Conservation (phyloP, 2,329 filamentous ascomycete genomes). For the Botryotinia convoluta region DNA sequence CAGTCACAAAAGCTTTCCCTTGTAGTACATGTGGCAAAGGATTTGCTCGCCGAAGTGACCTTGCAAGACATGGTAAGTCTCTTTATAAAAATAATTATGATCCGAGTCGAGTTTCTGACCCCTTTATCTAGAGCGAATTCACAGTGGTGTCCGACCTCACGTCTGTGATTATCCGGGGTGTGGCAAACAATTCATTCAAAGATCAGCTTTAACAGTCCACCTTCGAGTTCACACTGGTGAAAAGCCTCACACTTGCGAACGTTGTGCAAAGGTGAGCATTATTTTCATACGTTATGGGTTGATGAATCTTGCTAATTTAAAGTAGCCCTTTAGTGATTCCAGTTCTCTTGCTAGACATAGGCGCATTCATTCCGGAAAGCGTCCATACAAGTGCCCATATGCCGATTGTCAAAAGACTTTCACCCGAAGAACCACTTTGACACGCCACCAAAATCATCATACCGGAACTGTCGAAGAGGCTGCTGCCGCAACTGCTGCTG, state of each 20-base stretch:
- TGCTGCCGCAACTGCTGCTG: slow-evolving; percentile 82
- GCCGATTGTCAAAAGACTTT: slow-evolving; percentile 99
- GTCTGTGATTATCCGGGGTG: slow-evolving; percentile 87
- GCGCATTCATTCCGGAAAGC: slow-evolving; percentile 90
- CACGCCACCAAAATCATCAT: slow-evolving; percentile 93
- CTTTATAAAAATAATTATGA: background rate
- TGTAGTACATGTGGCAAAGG: slow-evolving; percentile 89
- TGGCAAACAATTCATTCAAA: slow-evolving; percentile 95
- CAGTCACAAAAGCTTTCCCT: slow-evolving; percentile 68
- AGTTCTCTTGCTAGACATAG: slow-evolving; percentile 91
- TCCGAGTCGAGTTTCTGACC: background rate
- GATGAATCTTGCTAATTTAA: slow-evolving; percentile 29
- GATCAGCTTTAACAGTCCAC: slow-evolving; percentile 92
- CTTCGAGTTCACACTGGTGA: slow-evolving; percentile 94
- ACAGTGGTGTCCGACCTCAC: slow-evolving; percentile 86
- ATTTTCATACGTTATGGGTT: slow-evolving; percentile 19
- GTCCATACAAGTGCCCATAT: slow-evolving; percentile 96
- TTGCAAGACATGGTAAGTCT: slow-evolving; percentile 84
- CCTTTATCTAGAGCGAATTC: slow-evolving; percentile 74
- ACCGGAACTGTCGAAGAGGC: slow-evolving; percentile 94
- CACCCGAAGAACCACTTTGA: slow-evolving; percentile 90
- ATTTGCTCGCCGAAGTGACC: slow-evolving; percentile 89
- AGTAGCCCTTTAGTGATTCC: slow-evolving; percentile 90
- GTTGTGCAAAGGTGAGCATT: slow-evolving; percentile 79
- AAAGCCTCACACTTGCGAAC: slow-evolving; percentile 97